Base-by-base conservation (phyloP, 2,329 filamentous ascomycete genomes). In the Immersiporthe knoxdaviesiana region DNA sequence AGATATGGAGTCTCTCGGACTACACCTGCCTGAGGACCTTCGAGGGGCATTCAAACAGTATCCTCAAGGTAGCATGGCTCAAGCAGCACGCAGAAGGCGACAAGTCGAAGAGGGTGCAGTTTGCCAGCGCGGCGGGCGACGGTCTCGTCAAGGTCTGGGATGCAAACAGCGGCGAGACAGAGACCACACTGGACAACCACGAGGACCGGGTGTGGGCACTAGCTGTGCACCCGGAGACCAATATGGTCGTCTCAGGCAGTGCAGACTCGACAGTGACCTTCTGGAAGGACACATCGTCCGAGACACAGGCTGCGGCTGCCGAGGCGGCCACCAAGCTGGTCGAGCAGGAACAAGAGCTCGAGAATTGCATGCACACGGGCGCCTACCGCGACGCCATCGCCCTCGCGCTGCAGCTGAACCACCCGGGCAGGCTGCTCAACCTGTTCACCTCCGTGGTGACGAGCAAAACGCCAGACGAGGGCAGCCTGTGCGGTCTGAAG, bases 121-220 rank as follows among this genome's bases (percentile, higher is more conserved):
- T 97, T 69, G 93, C 92, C 44, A 97, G 92, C 73, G 94, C 96
- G 18, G 96, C 92, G 52, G 94, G 94, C 70, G 97, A 99, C 79
- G 96, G 96, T 1, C 86, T 99, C 3, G 94, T 99, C 69, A 99
- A 98, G 81, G 89, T 99, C 41, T 99, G 96, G 96, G 93, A 97
- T 74, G 91, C 92, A 16, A 91, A 91, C 76, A 90, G 87, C 1
- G 94, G 94, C 61, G 96, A 98, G 79, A 85, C 90, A 2, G 93
- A 94, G 73, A 91, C 92, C 73, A 99, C 96, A 0, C 86, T 99
- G 5, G 96, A 99, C 81, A 98, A 98, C 80, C 96, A 99, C 79
- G 94, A 94, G 75, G 96, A 99, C 80, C 89, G 96, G 68, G 94
- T 98, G 0, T 97, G 94, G 94, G 94, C 94, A 0, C 83, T 98